These are phyloP conservation scores for Chondrus crispus DNA, from an alignment of 23 red algal species.

Conservation along the genomic window DNA sequence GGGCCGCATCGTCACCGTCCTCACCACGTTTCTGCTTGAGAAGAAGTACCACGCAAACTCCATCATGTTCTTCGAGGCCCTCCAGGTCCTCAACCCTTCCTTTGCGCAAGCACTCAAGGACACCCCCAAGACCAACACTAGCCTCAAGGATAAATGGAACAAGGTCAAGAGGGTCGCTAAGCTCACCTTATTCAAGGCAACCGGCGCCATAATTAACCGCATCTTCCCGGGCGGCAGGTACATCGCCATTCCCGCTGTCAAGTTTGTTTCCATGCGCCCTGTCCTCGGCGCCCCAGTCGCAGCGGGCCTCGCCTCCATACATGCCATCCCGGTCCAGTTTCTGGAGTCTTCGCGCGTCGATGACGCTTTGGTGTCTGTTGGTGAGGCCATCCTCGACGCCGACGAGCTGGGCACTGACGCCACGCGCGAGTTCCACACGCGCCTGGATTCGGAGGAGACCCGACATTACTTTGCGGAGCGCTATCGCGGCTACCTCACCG, in stretches of 20 bases:
- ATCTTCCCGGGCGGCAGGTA: slow-evolving; percentile 49
- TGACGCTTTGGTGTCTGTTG: slow-evolving; percentile 55
- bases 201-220: slow-evolving; percentile 5
- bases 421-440: slow-evolving; percentile 21
- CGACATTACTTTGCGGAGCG: slow-evolving; percentile 43
- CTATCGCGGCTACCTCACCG: slow-evolving; percentile 65
- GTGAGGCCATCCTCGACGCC: slow-evolving; percentile 63
- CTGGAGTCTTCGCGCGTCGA: slow-evolving; percentile 51
- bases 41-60: slow-evolving; percentile 15
- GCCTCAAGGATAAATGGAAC: background rate
- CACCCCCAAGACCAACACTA: background rate
- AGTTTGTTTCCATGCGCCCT: slow-evolving; percentile 64
- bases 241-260: slow-evolving; percentile 45
- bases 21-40: slow-evolving; percentile 18
- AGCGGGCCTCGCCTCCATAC: slow-evolving; percentile 37
- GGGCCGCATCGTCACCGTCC: slow-evolving; percentile 63
- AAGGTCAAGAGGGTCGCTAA: slow-evolving; percentile 37
- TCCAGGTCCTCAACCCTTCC: slow-evolving; percentile 33
- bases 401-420: slow-evolving; percentile 47
- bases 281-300: slow-evolving; percentile 55
- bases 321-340: slow-evolving; percentile 39
- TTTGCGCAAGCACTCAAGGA: slow-evolving; percentile 37
- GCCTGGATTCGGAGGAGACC: slow-evolving; percentile 21
- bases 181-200: slow-evolving; percentile 42
- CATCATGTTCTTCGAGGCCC: slow-evolving; percentile 53